Conservation (phyloP, 2,329 filamentous ascomycete genomes). For the Neophaeococcomyces mojaviensis region DNA sequence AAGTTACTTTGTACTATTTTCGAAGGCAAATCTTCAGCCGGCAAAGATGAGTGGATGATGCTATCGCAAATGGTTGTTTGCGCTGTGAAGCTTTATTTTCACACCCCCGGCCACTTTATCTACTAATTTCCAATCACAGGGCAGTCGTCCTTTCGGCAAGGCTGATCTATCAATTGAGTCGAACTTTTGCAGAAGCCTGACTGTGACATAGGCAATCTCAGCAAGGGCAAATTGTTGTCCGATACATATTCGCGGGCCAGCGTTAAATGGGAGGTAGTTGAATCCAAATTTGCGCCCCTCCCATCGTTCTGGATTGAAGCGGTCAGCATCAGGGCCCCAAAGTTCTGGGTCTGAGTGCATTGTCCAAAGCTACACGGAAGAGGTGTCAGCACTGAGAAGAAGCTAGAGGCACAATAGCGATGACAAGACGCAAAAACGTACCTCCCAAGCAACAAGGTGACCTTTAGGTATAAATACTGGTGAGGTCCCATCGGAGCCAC, state of each 20-base stretch:
- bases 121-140: slow-evolving; percentile 16
- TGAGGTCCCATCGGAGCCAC: slow-evolving; percentile 47
- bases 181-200: slow-evolving; percentile 22
- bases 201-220: slow-evolving; percentile 20
- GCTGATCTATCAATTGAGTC: slow-evolving; percentile 16
- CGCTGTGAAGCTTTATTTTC: slow-evolving; percentile 15
- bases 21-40: too few relatives aligned
- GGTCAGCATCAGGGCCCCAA: slow-evolving; percentile 19
- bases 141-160: slow-evolving; percentile 15
- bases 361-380: slow-evolving; percentile 7
- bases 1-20: too few relatives aligned
- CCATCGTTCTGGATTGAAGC: slow-evolving; percentile 64
- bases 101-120: slow-evolving; percentile 14
- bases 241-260: slow-evolving; percentile 24
- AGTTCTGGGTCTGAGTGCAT: slow-evolving; percentile 16
- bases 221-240: slow-evolving; percentile 26
- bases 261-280: slow-evolving; percentile 37
- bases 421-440: slow-evolving; percentile 16
- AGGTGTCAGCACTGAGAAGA: slow-evolving; percentile 39
- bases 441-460: slow-evolving; percentile 35
- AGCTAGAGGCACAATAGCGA: slow-evolving; percentile 23
- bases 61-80: slow-evolving; percentile 4
- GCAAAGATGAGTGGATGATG: slow-evolving; percentile 10
- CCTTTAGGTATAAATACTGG: slow-evolving; percentile 37
- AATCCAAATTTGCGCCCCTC: slow-evolving; percentile 62